Percentiles rank a stretch among this genome's conserved stretches.
phyloP scores from a whole-genome alignment of 805 yeast species.

The Lipomyces orientalis region DNA sequence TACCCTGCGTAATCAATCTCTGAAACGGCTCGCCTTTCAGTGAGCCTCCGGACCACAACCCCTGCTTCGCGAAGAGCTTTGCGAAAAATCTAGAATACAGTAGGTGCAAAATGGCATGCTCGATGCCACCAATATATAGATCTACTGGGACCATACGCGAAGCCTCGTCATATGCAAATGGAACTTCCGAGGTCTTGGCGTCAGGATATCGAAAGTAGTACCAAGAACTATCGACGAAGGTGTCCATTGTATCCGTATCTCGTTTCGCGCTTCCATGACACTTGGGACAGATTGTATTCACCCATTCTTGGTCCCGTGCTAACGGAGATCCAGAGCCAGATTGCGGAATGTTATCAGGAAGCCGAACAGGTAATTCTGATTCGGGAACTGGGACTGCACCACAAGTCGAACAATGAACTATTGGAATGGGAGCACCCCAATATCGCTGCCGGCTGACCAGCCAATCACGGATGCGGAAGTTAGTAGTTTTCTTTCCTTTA shows the following conservation, averaged over 20 bases:
- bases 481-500: slow-evolving; percentile 56
- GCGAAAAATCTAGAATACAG: slow-evolving; percentile 85
- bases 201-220: slow-evolving; percentile 86
- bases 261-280: slow-evolving; percentile 74
- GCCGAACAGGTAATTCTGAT: slow-evolving; percentile 75
- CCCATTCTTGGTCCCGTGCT: slow-evolving; percentile 68
- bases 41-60: slow-evolving; percentile 68
- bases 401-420: slow-evolving; percentile 82
- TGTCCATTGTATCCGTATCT: slow-evolving; percentile 98
- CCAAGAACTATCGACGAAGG: slow-evolving; percentile 98
- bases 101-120: slow-evolving; percentile 93
- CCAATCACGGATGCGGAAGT: slow-evolving; percentile 87
- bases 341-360: slow-evolving; percentile 60
- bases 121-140: slow-evolving; percentile 91
- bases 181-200: slow-evolving; percentile 60
- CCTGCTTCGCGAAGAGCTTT: slow-evolving; percentile 72
- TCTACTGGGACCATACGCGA: slow-evolving; percentile 77
- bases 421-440: slow-evolving; percentile 99
- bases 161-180: slow-evolving; percentile 61
- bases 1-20: slow-evolving; percentile 88
- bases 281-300: slow-evolving; percentile 76
- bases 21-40: slow-evolving; percentile 79
- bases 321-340: slow-evolving; percentile 67
- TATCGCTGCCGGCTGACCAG: slow-evolving; percentile 90
- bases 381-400: slow-evolving; percentile 95